Conservation (phyloP, 2,329 filamentous ascomycete species). For the Sphaceloma murrayae region DNA sequence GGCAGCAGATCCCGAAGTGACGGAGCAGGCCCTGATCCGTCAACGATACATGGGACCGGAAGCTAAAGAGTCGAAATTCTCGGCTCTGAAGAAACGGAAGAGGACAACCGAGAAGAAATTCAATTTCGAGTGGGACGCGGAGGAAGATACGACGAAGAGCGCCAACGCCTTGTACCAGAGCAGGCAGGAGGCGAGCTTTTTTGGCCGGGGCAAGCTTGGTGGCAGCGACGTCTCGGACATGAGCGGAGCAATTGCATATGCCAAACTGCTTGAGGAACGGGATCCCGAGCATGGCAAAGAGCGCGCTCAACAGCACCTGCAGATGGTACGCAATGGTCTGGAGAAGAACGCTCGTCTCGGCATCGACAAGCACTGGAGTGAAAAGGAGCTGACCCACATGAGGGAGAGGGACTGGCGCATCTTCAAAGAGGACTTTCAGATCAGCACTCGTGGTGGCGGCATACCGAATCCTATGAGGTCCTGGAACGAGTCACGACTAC, state of each 20-base stretch:
- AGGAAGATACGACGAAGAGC: slow-evolving; percentile 81
- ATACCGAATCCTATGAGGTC: slow-evolving; percentile 95
- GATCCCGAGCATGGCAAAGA: slow-evolving; percentile 67
- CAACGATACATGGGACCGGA: slow-evolving; percentile 88
- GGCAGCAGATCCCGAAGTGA: slow-evolving; percentile 42
- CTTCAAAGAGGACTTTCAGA: slow-evolving; percentile 98
- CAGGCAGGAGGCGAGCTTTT: slow-evolving; percentile 58
- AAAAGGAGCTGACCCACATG: slow-evolving; percentile 89
- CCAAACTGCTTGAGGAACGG: slow-evolving; percentile 61
- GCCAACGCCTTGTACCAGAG: slow-evolving; percentile 73
- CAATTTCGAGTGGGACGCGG: slow-evolving; percentile 95
- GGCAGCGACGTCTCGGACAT: slow-evolving; percentile 49
- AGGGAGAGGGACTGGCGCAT: slow-evolving; percentile 97
- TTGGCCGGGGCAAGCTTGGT: slow-evolving; percentile 56
- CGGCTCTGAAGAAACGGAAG: slow-evolving; percentile 89
- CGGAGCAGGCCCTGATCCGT: slow-evolving; percentile 64
- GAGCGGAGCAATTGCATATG: slow-evolving; percentile 44
- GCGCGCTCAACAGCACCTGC: slow-evolving; percentile 69
- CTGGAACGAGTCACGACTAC: slow-evolving; percentile 79
- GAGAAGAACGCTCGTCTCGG: slow-evolving; percentile 63
- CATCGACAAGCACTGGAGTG: slow-evolving; percentile 88
- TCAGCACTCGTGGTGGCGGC: slow-evolving; percentile 80
- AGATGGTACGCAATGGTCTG: slow-evolving; percentile 70
- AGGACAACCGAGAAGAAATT: slow-evolving; percentile 94
- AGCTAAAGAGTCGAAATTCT: slow-evolving; percentile 77